Base-by-base conservation (phyloP, 2,329 filamentous ascomycete species). In the Colletotrichum lini region DNA sequence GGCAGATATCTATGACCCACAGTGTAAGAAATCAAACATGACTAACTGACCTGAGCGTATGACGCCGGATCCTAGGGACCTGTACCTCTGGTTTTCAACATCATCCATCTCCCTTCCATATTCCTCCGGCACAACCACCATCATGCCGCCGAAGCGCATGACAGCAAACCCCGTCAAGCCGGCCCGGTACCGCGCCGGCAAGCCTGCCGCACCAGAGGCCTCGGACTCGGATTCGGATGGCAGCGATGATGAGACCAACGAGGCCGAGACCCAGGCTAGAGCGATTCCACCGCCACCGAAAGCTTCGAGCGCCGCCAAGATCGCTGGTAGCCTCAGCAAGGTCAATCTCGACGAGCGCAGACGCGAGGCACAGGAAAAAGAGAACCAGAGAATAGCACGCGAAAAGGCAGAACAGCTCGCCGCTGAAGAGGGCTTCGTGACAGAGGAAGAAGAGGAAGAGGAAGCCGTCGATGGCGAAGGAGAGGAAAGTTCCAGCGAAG, bases 151-250 rank as follows among this genome's bases (percentile, higher is more conserved):
- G 15, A 95, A 94, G 80, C 93, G 94, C 78, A 98, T 98, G 94
- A 98, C 96, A 73, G 95, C 95, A 73, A 98, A 98, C 79, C 95
- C 94, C 4, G 84, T 92, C 70, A 91, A 91, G 80, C 93, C 94
- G 30, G 90, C 91, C 75, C 93, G 96, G 68, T 93, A 98, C 78
- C 91, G 95, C 70, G 92, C 96, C 18, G 96, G 96, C 75, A 98
- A 98, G 81, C 86, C 92, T 18, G 84, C 87, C 2, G 88, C 84
- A 9, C 87, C 85, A 72, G 86, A 85, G 21, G 76, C 75, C 18
- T 83, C 85, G 15, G 87, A 86, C 7, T 89, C 88, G 49, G 86
- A 88, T 71, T 86, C 84, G 7, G 86, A 88, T 58, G 80, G 79
- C 74, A 84, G 82, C 78, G 86, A 87, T 68, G 82, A 83, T 57